Conservation (phyloP, 495 filamentous ascomycete species). For the Neurospora sp. region DNA sequence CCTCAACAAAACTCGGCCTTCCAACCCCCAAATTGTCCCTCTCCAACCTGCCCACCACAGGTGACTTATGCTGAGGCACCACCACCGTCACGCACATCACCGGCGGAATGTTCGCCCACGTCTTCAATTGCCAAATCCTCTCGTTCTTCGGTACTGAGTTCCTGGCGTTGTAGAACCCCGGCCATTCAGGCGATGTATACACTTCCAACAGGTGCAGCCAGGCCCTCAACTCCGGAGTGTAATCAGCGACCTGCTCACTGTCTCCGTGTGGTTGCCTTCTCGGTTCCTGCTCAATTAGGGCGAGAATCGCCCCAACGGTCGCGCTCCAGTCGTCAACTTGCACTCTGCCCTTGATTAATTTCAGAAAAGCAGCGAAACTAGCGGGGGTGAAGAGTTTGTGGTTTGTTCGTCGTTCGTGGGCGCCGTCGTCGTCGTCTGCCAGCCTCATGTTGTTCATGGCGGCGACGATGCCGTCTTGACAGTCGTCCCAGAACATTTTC, state of each 20-base stretch:
- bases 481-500: conserved; percentile 1
- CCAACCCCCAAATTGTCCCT: conserved; percentile 1
- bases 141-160: neutral
- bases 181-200: neutral
- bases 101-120: conserved; percentile 17
- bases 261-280: neutral
- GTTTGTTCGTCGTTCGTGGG: neutral
- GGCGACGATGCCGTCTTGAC: neutral
- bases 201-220: neutral
- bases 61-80: conserved; percentile 18
- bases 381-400: neutral
- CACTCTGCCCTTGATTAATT: neutral
- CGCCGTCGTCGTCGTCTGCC: neutral
- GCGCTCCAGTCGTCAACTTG: neutral
- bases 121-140: conserved; percentile 11
- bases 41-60: conserved; percentile 12
- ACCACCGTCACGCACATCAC: conserved; percentile 27
- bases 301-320: neutral
- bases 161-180: neutral
- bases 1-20: conserved; percentile 5
- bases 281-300: neutral
- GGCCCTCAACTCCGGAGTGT: neutral
- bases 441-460: neutral
- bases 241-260: neutral
- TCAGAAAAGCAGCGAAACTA: neutral